Evolutionary conservation across 306 rosid genomes (phyloP), one percentile per base, ranked within the genome.

Genomic region (Fragaria ananassa): DNA sequence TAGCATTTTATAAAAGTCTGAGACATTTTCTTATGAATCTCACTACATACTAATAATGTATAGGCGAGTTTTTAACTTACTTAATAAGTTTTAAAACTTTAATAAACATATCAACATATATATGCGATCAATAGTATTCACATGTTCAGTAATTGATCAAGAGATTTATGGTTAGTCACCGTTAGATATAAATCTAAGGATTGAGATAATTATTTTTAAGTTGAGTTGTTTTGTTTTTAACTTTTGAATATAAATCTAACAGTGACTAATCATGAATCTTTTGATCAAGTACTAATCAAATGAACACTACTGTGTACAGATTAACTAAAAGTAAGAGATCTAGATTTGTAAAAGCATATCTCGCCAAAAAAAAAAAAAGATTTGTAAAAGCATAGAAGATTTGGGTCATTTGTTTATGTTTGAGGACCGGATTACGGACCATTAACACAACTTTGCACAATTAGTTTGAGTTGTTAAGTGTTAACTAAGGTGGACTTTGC

Each of bases 401-500:
- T 70, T 78, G 21, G 27, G 34, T 31, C 13, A 46, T 35, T 78
- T 31, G 65, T 57, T 78, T 57, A 78, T 70, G 71, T 10, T 34
- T 4, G 54, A 35, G 65, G 49, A 76, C 72, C n/a, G 42, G 35
- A 62, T 9, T 25, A 66, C 8, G 25, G 65, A 49, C 66, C 79
- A 41, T 21, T 51, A 23, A 25, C 65, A 51, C 69, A 17, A 68
- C 57, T 77, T 41, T 44, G 75, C 14, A 76, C 45, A 1, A 21
- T 29, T 9, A 42, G 14, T 45, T 49, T 19, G 14, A 17, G 9
- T 37, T 44, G 70, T 64, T 17, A 64, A 19, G 13, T 35, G 46
- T 58, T 75, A 64, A 71, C 60, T 71, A 58, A 46, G 80, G 88
- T 83, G 85, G 89, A 90, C 85, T 88, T 82, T 71, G 83, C 41